phyloP scores from a whole-genome alignment of 2,329 filamentous ascomycete genomes.

The Fusarium sterilihyphosum region DNA sequence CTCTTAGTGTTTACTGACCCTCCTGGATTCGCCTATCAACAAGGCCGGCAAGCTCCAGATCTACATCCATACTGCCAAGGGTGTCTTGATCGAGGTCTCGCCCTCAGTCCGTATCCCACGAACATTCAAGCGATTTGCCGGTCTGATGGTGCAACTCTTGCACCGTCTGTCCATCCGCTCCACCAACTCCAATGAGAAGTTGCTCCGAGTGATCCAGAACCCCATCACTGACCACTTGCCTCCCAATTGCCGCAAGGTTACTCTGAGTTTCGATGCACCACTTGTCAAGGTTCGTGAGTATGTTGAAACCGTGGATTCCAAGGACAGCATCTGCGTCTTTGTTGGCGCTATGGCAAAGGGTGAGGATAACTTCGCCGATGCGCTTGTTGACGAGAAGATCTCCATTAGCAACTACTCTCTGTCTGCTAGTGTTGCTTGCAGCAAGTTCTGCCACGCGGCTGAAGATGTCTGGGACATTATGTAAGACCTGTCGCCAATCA shows the following conservation, averaged over 20 bases:
- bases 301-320: slow-evolving; percentile 77
- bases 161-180: slow-evolving; percentile 96
- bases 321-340: slow-evolving; percentile 97
- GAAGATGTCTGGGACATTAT: slow-evolving; percentile 97
- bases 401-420: slow-evolving; percentile 98
- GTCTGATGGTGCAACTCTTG: slow-evolving; percentile 97
- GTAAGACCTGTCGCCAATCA: slow-evolving; percentile 56
- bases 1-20: slow-evolving; percentile 88
- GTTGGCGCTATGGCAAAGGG: slow-evolving; percentile 99
- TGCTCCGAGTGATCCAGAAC: slow-evolving; percentile 97
- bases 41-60: slow-evolving; percentile 98
- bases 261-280: slow-evolving; percentile 90
- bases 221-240: slow-evolving; percentile 97
- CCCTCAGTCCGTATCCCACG: slow-evolving; percentile 97
- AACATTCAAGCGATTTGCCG: slow-evolving; percentile 98
- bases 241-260: slow-evolving; percentile 97
- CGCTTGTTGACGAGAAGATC: slow-evolving; percentile 95
- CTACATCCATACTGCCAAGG: slow-evolving; percentile 97
- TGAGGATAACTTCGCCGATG: slow-evolving; percentile 92
- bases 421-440: slow-evolving; percentile 97
- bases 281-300: slow-evolving; percentile 91
- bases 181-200: slow-evolving; percentile 96
- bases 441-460: slow-evolving; percentile 98
- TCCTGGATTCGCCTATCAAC: slow-evolving; percentile 98
- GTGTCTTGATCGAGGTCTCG: slow-evolving; percentile 96